Evolutionary conservation across 768 basidiomycete species (phyloP).

Genomic region (Gloeopeniophorella convolvens): DNA sequence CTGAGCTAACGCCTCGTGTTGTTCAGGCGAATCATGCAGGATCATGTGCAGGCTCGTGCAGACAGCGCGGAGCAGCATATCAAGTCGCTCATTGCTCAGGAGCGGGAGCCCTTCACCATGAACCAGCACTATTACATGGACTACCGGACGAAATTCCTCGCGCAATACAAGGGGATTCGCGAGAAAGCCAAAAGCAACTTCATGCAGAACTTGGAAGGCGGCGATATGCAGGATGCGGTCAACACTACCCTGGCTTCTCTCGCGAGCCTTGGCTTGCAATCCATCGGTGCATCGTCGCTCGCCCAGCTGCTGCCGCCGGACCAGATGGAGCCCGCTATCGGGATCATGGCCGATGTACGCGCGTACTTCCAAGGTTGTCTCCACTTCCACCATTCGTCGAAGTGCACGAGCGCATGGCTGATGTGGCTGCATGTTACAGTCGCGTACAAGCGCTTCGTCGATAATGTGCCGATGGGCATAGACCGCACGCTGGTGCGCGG

Average conservation of each 20-base stretch:
- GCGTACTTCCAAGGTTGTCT: constrained; percentile 69
- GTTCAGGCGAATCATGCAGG: constrained; percentile 7
- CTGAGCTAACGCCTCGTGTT: not conserved
- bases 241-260: constrained; percentile 32
- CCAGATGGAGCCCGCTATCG: constrained; percentile 45
- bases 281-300: constrained; percentile 35
- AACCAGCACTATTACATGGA: constrained; percentile 23
- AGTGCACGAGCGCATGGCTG: not conserved
- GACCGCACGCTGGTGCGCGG: constrained; percentile 50
- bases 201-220: not conserved
- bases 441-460: constrained; percentile 52
- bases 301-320: constrained; percentile 45
- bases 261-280: constrained; percentile 34
- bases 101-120: constrained; percentile 21
- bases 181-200: not conserved
- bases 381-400: not conserved
- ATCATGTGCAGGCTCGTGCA: constrained; percentile 5
- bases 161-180: constrained; percentile 37
- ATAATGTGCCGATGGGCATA: constrained; percentile 50
- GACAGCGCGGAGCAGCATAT: constrained; percentile 3
- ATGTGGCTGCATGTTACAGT: constrained; percentile 30
- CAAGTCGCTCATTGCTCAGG: constrained; percentile 7
- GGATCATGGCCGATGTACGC: constrained; percentile 64
- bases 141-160: constrained; percentile 42
- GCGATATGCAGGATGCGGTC: not conserved